Base-by-base conservation (phyloP, 2,329 filamentous ascomycete species). In the Mycosphaerella sp. region DNA sequence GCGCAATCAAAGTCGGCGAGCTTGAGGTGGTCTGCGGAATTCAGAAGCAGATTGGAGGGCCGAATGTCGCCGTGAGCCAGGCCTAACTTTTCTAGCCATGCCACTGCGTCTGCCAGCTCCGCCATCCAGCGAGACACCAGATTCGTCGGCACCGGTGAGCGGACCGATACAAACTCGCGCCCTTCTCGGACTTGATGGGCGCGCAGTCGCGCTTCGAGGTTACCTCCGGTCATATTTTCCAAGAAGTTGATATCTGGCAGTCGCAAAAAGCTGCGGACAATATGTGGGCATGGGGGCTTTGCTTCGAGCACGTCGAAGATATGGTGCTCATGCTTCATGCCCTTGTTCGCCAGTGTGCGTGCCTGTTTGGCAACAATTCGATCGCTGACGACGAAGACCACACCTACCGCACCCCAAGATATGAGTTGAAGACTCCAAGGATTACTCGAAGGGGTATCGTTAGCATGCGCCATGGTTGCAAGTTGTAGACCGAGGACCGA, bases 181-280 rank as follows among this genome's bases (percentile, higher is more conserved):
- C 14, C 27, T 7, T 39, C 44, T 39, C 44, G 13, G 35, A 40
- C 18, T 39, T 47, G 44, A 10, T 21, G 32, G 28, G 32, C 17
- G 18, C 44, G 44, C 9, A 47, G 44, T 28, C 44, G 44, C 13
- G 44, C 44, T 47, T 47, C 44, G 10, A 47, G 35, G 35, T 47
- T 47, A n/a, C 44, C 32, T 47, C 44, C 44, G 4, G 18, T 39
- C 32, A 40, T 28, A 21, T 47, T 47, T 39, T 47, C 44, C 44
- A 47, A 18, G 34, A 47, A 47, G 21, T 47, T 47, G 44, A 47
- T 18, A 18, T 47, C 44, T 39, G 44, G 32, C 34, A 47, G 21
- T 27, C 44, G 44, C 44, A 47, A 28, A 18, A 47, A 21, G 18
- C 44, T 47, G 44, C 44, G 44, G n/a, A 47, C 44, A 27, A 47